Base-by-base conservation (phyloP, 805 yeast genomes). In the Suhomyces tanzawaensis region DNA sequence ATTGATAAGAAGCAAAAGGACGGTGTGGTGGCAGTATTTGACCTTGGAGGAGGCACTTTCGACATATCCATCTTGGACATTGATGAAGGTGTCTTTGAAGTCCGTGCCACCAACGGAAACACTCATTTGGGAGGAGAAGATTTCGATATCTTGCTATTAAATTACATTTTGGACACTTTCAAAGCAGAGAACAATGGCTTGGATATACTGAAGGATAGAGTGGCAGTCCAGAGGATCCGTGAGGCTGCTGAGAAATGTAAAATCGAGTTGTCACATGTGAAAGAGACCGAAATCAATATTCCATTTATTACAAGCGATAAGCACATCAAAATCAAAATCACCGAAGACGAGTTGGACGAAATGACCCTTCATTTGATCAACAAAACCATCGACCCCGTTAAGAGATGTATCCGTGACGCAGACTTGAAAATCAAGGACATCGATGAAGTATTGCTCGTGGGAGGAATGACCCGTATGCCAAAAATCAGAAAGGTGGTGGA, bases 391-490 rank as follows among this genome's bases (percentile, higher is more conserved):
- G 82, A 75, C 25, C 90, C 91, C 3, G 88, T 85, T 19, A 79
- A 80, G 52, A 77, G 76, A 54, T 89, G 93, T 29, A 58, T 85
- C 32, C 74, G 77, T 51, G 95, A 85, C 63, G 88, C 93, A 1
- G 82, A 77, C 26, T 62, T 85, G 46, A 69, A 77, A 29, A 68
- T 81, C 6, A 72, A 74, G 23, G 87, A 84, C 24, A 71, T 85
- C 34, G 85, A 85, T 53, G 89, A 85, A 57, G 79, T 85, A 21
- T 76, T 85, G 30, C 57, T 85, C 29, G 95, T 85, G 27, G 95
- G 95, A 41, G 95, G 95, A 47, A 85, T 85, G 95, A 85, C 95
- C 3, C 70, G 95, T 61, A 85, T 85, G 95, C 95, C 95, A 39
- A 81, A 79, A 61, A 78, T 85, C 42, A 67, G 88, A 44, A 71